These are phyloP conservation scores for Eimeria acervulina DNA, from an alignment of 169 alveolate species.

Conservation along the genomic window DNA sequence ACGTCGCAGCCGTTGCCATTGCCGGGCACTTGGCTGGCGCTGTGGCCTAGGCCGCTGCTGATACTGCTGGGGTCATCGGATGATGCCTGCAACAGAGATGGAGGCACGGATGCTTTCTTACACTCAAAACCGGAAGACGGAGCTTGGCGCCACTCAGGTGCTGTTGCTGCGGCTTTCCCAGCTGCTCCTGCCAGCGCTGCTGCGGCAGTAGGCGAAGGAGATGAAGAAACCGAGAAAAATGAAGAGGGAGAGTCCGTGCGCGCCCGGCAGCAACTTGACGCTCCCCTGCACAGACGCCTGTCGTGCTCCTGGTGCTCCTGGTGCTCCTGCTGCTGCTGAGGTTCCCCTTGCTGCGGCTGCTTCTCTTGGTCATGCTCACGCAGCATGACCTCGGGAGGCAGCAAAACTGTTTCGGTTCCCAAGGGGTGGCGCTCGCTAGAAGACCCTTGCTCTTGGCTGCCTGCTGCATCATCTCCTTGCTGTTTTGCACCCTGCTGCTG, in stretches of 20 bases:
- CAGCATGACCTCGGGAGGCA: conserved; percentile 45
- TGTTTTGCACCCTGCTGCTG: conserved; percentile 54
- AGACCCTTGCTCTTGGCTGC: not conserved
- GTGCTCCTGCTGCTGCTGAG: conserved; percentile 27
- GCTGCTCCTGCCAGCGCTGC: conserved; percentile 38
- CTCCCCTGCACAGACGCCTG: conserved; percentile 13
- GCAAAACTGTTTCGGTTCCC: conserved; percentile 12
- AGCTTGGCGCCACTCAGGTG: not conserved
- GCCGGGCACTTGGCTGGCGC: conserved; percentile 33
- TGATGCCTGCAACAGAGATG: not conserved
- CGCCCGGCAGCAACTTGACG: conserved; percentile 35
- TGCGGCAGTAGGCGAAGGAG: conserved; percentile 61
- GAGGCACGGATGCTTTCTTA: not conserved
- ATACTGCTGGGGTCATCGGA: conserved; percentile 38
- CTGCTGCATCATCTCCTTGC: conserved; percentile 29
- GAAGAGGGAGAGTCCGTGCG: conserved; percentile 68
- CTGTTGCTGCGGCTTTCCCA: conserved; percentile 51
- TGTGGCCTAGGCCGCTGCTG: conserved; percentile 14
- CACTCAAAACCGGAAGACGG: not conserved
- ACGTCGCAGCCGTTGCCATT: conserved; percentile 8
- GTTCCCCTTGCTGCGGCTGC: not conserved
- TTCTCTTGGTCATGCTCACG: conserved; percentile 21
- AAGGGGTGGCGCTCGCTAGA: not conserved
- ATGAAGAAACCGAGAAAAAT: conserved; percentile 50
- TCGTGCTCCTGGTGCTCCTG: not conserved